phyloP scores from a whole-genome alignment of 805 yeast genomes.

The Candida coleopterorum region DNA sequence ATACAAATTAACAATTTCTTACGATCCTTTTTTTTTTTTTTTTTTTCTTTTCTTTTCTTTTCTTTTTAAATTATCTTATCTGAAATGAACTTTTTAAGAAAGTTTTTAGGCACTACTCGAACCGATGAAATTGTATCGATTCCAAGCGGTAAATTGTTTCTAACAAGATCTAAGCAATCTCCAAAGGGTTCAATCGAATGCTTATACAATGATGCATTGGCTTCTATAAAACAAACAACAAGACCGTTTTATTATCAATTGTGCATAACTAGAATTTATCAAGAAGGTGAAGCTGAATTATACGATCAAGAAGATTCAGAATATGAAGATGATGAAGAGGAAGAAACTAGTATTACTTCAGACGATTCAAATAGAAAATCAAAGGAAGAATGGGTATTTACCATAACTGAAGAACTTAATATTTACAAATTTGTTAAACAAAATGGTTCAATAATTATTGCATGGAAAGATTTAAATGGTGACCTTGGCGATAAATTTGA shows the following conservation, averaged over 20 bases:
- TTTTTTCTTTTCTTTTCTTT: too few relatives aligned
- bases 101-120: constrained; percentile 52
- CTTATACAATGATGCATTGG: constrained; percentile 73
- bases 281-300: constrained; percentile 62
- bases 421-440: constrained; percentile 49
- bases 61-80: too few relatives aligned
- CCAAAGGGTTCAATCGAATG: constrained; percentile 88
- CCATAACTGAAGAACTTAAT: constrained; percentile 56
- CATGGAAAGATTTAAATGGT: constrained; percentile 84
- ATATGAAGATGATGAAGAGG: constrained; percentile 30
- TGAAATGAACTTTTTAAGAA: constrained; percentile 74
- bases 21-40: too few relatives aligned
- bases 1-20: too few relatives aligned
- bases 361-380: constrained; percentile 22
- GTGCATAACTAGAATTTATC: constrained; percentile 61
- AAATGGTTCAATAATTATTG: constrained; percentile 54
- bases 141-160: constrained; percentile 74
- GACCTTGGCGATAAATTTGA: constrained; percentile 82
- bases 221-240: constrained; percentile 64
- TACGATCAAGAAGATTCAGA: constrained; percentile 37
- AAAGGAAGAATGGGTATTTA: constrained; percentile 67
- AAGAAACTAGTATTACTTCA: constrained; percentile 16
- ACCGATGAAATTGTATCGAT: constrained; percentile 61
- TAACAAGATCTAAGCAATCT: constrained; percentile 69
- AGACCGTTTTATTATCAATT: constrained; percentile 65